Conservation (phyloP, 2,329 filamentous ascomycete species). For the Verticillium klebahnii region DNA sequence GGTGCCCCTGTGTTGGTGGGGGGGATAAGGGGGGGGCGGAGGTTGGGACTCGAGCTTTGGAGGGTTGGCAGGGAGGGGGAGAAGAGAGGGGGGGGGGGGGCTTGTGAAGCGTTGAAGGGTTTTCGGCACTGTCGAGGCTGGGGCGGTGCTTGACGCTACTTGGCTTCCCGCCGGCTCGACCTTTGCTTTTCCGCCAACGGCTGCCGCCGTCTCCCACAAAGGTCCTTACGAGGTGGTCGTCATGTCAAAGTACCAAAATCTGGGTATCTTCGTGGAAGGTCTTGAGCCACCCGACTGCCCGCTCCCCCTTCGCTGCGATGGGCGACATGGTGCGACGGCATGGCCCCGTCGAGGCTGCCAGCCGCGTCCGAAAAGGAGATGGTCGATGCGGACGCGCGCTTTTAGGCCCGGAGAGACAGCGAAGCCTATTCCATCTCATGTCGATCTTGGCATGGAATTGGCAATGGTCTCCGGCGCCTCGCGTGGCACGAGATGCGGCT, state of each 20-base stretch:
- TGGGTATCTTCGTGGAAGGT: background rate
- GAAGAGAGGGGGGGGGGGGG: too few species aligned
- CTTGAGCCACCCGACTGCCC: background rate
- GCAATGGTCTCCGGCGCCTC: background rate
- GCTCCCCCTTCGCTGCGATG: background rate
- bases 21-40: background rate
- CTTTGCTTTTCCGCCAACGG: background rate
- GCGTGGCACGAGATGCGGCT: background rate
- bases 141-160: conserved; percentile 4
- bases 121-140: conserved; percentile 2
- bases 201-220: background rate
- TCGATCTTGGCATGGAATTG: background rate
- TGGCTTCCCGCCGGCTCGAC: background rate
- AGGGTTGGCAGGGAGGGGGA: background rate
- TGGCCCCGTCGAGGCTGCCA: background rate
- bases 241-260: background rate
- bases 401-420: background rate
- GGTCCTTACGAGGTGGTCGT: background rate
- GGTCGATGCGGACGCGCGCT: background rate
- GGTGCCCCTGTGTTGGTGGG: background rate
- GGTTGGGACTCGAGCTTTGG: background rate
- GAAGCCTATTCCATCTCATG: background rate
- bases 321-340: background rate
- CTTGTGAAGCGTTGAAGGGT: background rate
- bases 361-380: background rate